phyloP scores from a whole-genome alignment of 345 rosid genomes.

The Brassica incana region DNA sequence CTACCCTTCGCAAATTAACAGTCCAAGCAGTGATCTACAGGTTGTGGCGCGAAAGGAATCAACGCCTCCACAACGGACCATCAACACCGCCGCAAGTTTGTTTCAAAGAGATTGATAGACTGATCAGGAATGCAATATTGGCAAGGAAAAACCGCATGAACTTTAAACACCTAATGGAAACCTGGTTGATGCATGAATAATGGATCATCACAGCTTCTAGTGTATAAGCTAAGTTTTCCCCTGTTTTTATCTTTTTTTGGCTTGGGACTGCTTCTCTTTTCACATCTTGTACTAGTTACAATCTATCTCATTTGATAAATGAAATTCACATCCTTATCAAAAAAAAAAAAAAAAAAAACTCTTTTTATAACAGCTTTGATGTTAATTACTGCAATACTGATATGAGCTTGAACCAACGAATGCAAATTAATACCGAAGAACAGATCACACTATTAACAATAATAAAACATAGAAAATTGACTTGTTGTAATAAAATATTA shows the following conservation, averaged over 20 bases:
- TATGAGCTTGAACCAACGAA: conserved; percentile 73
- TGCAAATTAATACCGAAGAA: background rate
- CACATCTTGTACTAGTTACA: background rate
- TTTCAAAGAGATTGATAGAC: background rate
- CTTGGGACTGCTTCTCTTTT: background rate
- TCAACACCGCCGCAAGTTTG: too few species aligned
- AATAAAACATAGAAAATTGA: background rate
- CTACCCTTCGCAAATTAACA: too few species aligned
- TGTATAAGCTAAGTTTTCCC: background rate
- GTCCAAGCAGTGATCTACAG: too few species aligned
- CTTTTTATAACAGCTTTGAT: background rate
- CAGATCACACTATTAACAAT: background rate
- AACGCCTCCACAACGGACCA: too few species aligned
- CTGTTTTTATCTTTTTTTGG: background rate
- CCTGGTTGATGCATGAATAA: background rate
- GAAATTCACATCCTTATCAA: too few species aligned
- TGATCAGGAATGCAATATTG: background rate
- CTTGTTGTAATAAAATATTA: background rate
- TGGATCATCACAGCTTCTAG: background rate
- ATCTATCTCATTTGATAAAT: background rate
- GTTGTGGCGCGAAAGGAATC: too few species aligned
- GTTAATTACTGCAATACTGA: conserved; percentile 58
- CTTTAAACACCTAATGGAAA: background rate
- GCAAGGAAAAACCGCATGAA: background rate
- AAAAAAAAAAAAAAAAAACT: background rate